Evolutionary conservation across 257 asterid genomes (phyloP).

Genomic region (Linderniella brevidens): DNA sequence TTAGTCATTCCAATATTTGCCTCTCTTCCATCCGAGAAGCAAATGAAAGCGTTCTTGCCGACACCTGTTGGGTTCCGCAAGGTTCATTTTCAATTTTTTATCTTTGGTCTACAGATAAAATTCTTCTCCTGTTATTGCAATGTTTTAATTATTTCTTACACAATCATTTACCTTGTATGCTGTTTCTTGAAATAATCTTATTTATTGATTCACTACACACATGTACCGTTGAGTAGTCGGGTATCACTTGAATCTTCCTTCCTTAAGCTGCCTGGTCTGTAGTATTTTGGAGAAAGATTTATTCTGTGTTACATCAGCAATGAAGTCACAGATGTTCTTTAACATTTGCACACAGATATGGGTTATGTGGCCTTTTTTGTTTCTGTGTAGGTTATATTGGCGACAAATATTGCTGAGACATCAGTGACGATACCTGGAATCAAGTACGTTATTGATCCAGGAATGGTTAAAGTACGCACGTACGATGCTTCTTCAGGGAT

Average conservation of each 20-base stretch:
- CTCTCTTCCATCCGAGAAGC: conserved; percentile 93
- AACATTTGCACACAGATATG: neutral
- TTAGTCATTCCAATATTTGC: conserved; percentile 67
- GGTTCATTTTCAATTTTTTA: conserved; percentile 29
- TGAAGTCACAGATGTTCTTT: no score
- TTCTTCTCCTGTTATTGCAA: neutral
- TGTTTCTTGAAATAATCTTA: no score
- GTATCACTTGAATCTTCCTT: no score
- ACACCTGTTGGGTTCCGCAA: conserved; percentile 76
- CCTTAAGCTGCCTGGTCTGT: no score
- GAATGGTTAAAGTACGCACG: conserved; percentile 87
- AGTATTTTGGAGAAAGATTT: no score
- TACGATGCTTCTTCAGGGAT: conserved; percentile 73
- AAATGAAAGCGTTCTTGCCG: conserved; percentile 79
- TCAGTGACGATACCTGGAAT: conserved; percentile 98
- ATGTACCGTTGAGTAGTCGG: no score
- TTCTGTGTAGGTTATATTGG: conserved; percentile 56
- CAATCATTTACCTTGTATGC: no score
- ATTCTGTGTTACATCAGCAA: no score
- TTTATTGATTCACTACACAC: no score
- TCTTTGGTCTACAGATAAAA: neutral
- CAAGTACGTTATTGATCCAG: conserved; percentile 93
- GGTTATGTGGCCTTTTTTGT: conserved; percentile 14
- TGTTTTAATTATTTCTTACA: no score
- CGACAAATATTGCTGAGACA: conserved; percentile 97